phyloP scores from a whole-genome alignment of 768 basidiomycete species.

The Tulasnella sp. region DNA sequence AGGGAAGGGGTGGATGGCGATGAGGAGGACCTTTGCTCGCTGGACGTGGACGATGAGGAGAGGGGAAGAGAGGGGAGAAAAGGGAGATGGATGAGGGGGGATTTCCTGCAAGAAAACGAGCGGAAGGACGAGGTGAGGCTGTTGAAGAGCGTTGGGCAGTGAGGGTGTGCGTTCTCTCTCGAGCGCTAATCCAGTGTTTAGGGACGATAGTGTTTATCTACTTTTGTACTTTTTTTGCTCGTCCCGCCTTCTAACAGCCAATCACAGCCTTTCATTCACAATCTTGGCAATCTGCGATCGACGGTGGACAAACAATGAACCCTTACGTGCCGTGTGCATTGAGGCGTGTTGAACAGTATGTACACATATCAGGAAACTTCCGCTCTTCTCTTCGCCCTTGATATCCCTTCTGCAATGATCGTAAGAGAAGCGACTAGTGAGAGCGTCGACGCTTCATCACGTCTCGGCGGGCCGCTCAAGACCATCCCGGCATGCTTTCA shows the following conservation, averaged over 20 bases:
- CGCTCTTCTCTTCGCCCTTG: not conserved
- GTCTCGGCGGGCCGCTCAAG: not conserved
- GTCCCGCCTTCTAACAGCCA: not conserved
- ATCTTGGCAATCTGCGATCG: not conserved
- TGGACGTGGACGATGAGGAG: no score
- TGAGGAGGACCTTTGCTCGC: no score
- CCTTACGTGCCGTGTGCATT: not conserved
- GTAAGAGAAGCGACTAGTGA: not conserved
- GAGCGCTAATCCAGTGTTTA: not conserved
- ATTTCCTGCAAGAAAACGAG: not conserved
- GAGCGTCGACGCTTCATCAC: not conserved
- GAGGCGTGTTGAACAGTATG: not conserved
- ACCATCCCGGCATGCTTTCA: no score
- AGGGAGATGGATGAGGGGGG: not conserved
- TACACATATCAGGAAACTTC: not conserved
- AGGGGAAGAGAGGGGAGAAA: not conserved
- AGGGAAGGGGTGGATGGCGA: no score
- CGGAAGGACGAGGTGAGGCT: not conserved
- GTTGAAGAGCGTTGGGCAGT: not conserved
- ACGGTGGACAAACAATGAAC: not conserved
- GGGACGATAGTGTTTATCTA: not conserved
- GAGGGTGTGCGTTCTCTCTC: not conserved
- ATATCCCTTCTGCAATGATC: not conserved
- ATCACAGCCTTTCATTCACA: not conserved
- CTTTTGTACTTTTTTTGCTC: not conserved